These are phyloP conservation scores for Trifolium pratense DNA, from an alignment of 306 rosid genomes.

Conservation along the genomic window DNA sequence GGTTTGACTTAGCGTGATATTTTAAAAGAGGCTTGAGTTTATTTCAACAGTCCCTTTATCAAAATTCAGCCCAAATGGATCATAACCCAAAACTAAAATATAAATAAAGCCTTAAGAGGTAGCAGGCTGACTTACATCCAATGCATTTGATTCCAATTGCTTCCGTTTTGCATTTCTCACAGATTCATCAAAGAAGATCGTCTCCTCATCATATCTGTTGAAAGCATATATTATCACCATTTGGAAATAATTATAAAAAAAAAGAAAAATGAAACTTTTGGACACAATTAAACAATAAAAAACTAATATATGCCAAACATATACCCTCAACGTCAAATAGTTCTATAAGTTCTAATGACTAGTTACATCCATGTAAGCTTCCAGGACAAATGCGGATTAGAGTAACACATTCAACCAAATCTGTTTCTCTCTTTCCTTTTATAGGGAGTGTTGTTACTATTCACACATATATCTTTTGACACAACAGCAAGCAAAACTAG, in stretches of 20 bases:
- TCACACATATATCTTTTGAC: conserved; percentile 30
- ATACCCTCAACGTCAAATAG: conserved; percentile 9
- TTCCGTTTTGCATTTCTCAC: conserved; percentile 75
- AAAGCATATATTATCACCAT: conserved; percentile 37
- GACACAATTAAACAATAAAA: conserved; percentile 26
- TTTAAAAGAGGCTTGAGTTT: conserved; percentile 18
- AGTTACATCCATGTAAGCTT: conserved; percentile 5
- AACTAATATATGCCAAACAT: conserved; percentile 20
- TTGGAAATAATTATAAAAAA: background rate
- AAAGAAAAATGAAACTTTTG: background rate
- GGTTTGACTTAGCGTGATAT: conserved; percentile 8
- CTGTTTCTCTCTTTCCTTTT: background rate
- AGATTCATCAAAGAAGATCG: conserved; percentile 75
- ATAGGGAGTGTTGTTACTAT: conserved; percentile 14
- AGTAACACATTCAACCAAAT: conserved; percentile 30
- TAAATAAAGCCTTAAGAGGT: conserved; percentile 12
- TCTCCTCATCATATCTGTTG: conserved; percentile 77
- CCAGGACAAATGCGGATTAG: conserved; percentile 32
- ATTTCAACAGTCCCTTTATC: conserved; percentile 11
- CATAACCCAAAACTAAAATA: conserved; percentile 14
- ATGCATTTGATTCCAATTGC: conserved; percentile 61
- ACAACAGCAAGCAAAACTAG: conserved; percentile 11
- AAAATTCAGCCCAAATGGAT: conserved; percentile 32
- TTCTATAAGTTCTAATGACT: background rate
- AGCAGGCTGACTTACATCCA: conserved; percentile 64